A percentile compares a stretch with the other conserved stretches of the same genome.
Conservation (phyloP, 305 asterid genomes). For the Ajuga reptans region DNA sequence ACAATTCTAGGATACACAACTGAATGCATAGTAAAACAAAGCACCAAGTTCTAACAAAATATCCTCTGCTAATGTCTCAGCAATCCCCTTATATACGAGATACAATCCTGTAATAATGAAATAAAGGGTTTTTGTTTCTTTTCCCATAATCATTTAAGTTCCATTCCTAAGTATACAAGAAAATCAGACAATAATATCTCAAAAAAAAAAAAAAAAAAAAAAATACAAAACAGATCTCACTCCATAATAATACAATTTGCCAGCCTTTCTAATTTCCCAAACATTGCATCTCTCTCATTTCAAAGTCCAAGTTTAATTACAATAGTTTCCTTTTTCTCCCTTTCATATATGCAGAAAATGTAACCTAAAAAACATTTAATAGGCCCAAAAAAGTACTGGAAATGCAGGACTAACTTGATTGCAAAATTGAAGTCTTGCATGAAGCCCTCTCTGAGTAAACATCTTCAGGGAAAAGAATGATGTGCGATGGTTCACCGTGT, state of each 20-base stretch:
- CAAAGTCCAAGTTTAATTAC: conserved; percentile 16
- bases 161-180: conserved; percentile 9
- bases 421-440: conserved; percentile 29
- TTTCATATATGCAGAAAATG: neutral
- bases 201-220: neutral
- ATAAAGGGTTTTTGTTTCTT: neutral
- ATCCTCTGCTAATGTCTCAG: too few species aligned
- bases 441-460: conserved; percentile 21
- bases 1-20: too few species aligned
- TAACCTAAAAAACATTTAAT: neutral
- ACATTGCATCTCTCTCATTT: conserved; percentile 20
- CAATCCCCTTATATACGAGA: neutral
- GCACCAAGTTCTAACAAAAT: too few species aligned
- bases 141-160: neutral
- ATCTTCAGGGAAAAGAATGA: conserved; percentile 41
- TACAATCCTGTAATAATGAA: neutral
- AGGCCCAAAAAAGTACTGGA: conserved; percentile 2
- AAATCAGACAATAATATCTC: neutral
- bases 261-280: conserved; percentile 8
- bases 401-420: conserved; percentile 22
- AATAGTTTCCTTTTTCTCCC: neutral
- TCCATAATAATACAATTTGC: conserved; percentile 16
- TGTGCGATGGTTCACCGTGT: conserved; percentile 34
- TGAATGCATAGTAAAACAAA: too few species aligned
- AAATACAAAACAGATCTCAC: conserved; percentile 17